Evolutionary conservation across 1,284 basidiomycete species (phyloP), one percentile per base, ranked within the genome.

Genomic region (Chalciporus sp.): DNA sequence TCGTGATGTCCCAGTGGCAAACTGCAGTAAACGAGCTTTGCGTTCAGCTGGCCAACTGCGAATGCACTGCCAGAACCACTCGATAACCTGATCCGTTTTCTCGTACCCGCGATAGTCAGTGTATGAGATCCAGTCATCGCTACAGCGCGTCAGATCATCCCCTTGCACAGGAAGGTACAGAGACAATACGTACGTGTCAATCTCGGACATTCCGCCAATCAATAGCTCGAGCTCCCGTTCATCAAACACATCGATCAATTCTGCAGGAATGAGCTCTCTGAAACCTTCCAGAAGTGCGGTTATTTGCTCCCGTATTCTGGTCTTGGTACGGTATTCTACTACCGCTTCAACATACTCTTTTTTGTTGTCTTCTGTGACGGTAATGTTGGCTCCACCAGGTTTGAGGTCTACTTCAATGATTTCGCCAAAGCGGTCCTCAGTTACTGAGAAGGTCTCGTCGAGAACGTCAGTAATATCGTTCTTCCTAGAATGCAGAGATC

Each of bases 11-110:
- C 97, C 97, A 5, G 97, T 99, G 7, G 95, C 95, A 72, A 99
- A 98, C 73, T 99, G 96, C 47, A 97, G 74, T 55, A 98, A 76
- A 9, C 96, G 88, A 45, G 92, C 92, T 76, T 98, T 98, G 72
- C 94, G 88, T 75, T 99, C 97, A 0, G 94, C 82, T 7, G 96
- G 95, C 96, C 96, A 99, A 49, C 88, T 88, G 52, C 92, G 87
- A 54, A 99, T 92, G 66, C 94, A 95, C 77, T 98, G 90, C 97
- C 97, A 99, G 85, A 99, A 99, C 97, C 97, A 99, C 71, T 98
- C 94, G 60, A 99, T 94, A 56, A 99, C 96, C 71, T 95, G 90
- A 72, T 96, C 94, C 27, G 85, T 90, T 74, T 89, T 89, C 70
- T 90, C 88, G 67, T 92, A 92, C 10, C 86, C 88, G 59, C 88